Evolutionary conservation across 2,329 filamentous ascomycete species (phyloP), one percentile per base, ranked within the genome.

Genomic region (Phialemoniopsis sp.): DNA sequence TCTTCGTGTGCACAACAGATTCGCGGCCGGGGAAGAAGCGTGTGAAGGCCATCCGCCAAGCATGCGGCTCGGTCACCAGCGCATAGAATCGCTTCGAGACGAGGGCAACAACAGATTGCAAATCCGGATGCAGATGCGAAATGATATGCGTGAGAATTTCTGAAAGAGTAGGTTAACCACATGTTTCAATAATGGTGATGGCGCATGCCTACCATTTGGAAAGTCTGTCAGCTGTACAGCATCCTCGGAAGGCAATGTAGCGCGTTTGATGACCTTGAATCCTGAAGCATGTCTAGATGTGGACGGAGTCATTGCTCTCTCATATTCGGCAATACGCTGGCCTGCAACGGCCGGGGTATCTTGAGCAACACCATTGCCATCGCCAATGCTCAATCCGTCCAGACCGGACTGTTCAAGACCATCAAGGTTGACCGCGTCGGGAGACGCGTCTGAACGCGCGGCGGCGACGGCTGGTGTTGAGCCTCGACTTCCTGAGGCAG

Each of bases 111-210:
- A 85, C 78, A 14, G 85, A 82, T 51, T 97, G 78, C 17, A 91
- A 89, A 46, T 87, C 80, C 9, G 90, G 89, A 37, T 90, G 85
- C 38, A 98, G 72, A 66, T 97, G 87, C 30, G 93, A 95, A 41
- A 97, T 67, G 26, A 95, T 82, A 54, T 96, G 89, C 10, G 88
- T 95, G 61, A 97, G 64, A 41, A 97, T 83, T 73, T 98, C 93
- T 96, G 62, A 29, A 41, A 33, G 13, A 38, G 56, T 59, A 26
- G 21, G 21, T 26, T 26, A 26, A 10, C 41, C 55, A 49, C 45
- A 37, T 47, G 34, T 34, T 14, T 26, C 38, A 13, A 37, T 38
- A 29, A 21, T 16, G 37, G 36, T 39, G 35, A 35, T 18, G 12
- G 46, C 56, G 30, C 7, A 56, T 74, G 52, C 21, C 21, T 67